These are phyloP conservation scores for Candida tammaniensis DNA, from an alignment of 805 yeast species.

Conservation along the genomic window DNA sequence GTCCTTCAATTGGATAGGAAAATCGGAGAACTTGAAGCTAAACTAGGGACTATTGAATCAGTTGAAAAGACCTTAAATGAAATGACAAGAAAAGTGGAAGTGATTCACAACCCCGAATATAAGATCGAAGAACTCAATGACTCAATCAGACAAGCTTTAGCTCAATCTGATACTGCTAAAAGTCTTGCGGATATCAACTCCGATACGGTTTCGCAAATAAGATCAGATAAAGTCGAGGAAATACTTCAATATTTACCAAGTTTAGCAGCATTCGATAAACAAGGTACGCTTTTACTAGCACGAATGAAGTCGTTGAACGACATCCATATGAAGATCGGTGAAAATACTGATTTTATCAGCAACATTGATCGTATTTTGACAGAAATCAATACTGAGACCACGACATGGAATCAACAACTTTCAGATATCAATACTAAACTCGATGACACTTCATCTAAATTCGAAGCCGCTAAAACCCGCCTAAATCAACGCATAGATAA, in stretches of 20 bases:
- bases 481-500: neutral
- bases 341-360: conserved; percentile 21
- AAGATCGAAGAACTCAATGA: conserved; percentile 22
- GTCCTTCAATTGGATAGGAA: conserved; percentile 10
- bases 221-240: conserved; percentile 21
- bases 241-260: conserved; percentile 24
- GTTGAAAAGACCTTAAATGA: conserved; percentile 26
- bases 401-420: conserved; percentile 28
- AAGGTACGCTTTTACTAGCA: conserved; percentile 23
- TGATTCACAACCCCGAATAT: conserved; percentile 35
- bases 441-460: conserved; percentile 9
- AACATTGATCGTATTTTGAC: conserved; percentile 26
- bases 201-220: conserved; percentile 2
- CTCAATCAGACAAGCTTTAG: conserved; percentile 21
- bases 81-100: conserved; percentile 29
- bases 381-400: conserved; percentile 24
- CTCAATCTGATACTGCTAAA: conserved; percentile 23
- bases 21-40: conserved; percentile 7
- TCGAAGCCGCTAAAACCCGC: neutral
- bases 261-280: conserved; percentile 19
- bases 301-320: conserved; percentile 31
- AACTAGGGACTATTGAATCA: conserved; percentile 5
- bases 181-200: conserved; percentile 1
- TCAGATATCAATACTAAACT: conserved; percentile 20
- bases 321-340: conserved; percentile 31